Evolutionary conservation across 2,329 filamentous ascomycete genomes (phyloP).

Genomic region (Metarhizium rileyi): DNA sequence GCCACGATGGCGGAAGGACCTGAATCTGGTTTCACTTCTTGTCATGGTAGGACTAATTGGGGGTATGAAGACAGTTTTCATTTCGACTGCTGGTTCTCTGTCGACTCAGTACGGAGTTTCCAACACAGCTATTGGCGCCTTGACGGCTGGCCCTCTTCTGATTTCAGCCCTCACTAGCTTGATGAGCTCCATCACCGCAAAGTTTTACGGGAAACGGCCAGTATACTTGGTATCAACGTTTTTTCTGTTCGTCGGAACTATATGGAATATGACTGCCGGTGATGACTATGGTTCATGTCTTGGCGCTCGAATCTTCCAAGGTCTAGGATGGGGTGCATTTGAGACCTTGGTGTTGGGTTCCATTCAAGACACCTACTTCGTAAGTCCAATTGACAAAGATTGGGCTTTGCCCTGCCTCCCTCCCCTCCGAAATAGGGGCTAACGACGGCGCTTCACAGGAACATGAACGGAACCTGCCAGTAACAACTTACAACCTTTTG

Average conservation of each 20-base stretch:
- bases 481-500: conserved; percentile 35
- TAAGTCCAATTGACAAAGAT: conserved; percentile 21
- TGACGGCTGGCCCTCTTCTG: conserved; percentile 45
- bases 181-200: conserved; percentile 30
- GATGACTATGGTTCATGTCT: conserved; percentile 36
- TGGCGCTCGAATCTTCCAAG: conserved; percentile 43
- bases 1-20: conserved; percentile 43
- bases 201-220: conserved; percentile 42
- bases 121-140: conserved; percentile 36
- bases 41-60: conserved; percentile 35
- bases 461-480: conserved; percentile 38
- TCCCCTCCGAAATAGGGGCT: background rate
- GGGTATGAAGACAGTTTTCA: conserved; percentile 44
- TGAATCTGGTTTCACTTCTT: conserved; percentile 36
- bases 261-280: conserved; percentile 39
- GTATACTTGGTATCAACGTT: conserved; percentile 39
- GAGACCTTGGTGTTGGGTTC: conserved; percentile 42
- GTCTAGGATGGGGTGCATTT: conserved; percentile 49
- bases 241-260: conserved; percentile 36
- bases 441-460: conserved; percentile 22
- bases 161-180: conserved; percentile 37
- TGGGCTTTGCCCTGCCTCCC: too few species aligned
- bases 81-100: conserved; percentile 37
- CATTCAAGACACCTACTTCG: conserved; percentile 49
- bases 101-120: conserved; percentile 32